phyloP scores from a whole-genome alignment of 177 flowering plant genomes.

The Tripterygium wilfordii region DNA sequence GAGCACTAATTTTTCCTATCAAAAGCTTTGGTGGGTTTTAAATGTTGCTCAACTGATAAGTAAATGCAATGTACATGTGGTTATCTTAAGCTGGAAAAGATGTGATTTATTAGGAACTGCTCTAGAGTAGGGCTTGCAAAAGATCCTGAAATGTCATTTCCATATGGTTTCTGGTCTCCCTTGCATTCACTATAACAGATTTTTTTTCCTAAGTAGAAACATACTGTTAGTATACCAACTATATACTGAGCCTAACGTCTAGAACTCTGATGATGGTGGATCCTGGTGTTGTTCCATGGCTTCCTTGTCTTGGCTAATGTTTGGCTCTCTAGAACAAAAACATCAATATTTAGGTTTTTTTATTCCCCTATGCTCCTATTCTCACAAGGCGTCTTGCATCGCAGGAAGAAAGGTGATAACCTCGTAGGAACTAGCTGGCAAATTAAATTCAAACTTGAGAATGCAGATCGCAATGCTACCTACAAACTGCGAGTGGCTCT shows the following conservation, averaged over 20 bases:
- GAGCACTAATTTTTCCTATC: background rate
- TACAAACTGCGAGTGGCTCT: conserved; percentile 64
- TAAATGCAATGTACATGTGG: background rate
- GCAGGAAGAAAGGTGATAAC: conserved; percentile 39
- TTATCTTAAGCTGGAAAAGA: background rate
- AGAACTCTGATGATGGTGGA: too few species aligned
- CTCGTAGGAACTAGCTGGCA: conserved; percentile 78
- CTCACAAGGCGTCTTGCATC: background rate
- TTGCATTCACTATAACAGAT: too few species aligned
- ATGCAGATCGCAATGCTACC: conserved; percentile 23
- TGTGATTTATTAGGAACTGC: background rate
- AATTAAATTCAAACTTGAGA: conserved; percentile 51
- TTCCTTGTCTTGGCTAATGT: background rate
- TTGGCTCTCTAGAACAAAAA: too few species aligned
- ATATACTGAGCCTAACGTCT: too few species aligned
- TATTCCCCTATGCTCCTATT: background rate
- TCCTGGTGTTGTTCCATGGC: too few species aligned
- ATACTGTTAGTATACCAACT: too few species aligned
- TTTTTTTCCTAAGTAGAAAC: too few species aligned
- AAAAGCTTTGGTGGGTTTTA: background rate
- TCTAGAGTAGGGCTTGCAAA: background rate
- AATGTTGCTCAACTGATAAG: background rate
- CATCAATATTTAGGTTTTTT: too few species aligned
- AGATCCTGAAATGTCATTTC: background rate
- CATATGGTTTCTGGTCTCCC: too few species aligned